Evolutionary conservation across 371 early-diverging fungal genomes (phyloP).

Genomic region (Rhizomucor miehei): DNA sequence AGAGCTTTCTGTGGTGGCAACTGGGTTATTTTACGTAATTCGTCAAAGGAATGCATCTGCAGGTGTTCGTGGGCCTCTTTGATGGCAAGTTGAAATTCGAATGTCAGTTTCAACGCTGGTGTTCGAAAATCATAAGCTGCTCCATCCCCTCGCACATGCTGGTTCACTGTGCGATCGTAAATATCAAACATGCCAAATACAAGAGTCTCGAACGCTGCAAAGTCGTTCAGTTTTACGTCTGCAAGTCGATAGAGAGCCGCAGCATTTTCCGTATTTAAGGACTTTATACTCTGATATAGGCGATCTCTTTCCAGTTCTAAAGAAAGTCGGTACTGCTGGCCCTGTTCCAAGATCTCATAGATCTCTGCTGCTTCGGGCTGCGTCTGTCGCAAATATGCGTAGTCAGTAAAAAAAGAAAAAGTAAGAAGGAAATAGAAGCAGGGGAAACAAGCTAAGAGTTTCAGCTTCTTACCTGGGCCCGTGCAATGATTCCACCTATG

Average conservation of each 20-base stretch:
- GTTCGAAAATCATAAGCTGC: conserved; percentile 34
- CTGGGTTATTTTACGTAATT: conserved; percentile 3
- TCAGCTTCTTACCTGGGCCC: neutral
- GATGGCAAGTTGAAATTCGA: conserved; percentile 45
- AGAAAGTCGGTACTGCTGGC: conserved; percentile 23
- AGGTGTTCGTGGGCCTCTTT: conserved; percentile 35
- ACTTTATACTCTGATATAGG: conserved; percentile 24
- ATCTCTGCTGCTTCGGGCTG: conserved; percentile 18
- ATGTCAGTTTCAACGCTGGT: conserved; percentile 39
- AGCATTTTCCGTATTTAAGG: conserved; percentile 19
- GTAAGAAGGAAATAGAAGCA: no score
- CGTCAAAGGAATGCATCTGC: conserved; percentile 17
- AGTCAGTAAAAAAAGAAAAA: no score
- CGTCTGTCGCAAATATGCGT: conserved; percentile 3
- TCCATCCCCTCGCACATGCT: neutral
- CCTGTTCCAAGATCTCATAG: conserved; percentile 24
- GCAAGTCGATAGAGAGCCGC: conserved; percentile 29
- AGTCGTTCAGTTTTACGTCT: conserved; percentile 35
- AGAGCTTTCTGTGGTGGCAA: conserved; percentile 1
- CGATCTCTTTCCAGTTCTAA: conserved; percentile 21
- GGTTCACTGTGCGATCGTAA: conserved; percentile 31
- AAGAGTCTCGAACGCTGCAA: conserved; percentile 39
- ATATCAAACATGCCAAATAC: conserved; percentile 43
- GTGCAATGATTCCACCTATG: neutral
- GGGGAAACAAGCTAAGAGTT: neutral